These are phyloP conservation scores for Cicer judaicum DNA, from an alignment of 306 rosid species.

Conservation along the genomic window DNA sequence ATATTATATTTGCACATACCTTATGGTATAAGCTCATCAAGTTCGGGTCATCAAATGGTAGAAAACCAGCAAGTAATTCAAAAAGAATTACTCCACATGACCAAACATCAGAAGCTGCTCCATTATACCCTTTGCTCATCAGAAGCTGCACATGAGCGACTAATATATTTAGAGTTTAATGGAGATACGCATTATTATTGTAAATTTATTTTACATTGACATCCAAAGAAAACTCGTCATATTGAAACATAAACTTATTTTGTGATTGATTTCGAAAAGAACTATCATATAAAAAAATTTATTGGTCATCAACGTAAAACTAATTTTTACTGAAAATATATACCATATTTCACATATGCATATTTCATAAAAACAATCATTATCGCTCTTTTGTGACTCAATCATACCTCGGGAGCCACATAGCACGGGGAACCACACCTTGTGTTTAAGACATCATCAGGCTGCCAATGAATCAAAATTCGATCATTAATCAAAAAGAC, in stretches of 20 bases:
- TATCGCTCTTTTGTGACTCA: background rate
- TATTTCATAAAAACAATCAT: background rate
- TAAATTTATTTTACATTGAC: no score
- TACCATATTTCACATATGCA: background rate
- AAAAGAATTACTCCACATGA: conserved; percentile 87
- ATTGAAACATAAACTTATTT: no score
- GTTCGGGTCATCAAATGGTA: conserved; percentile 75
- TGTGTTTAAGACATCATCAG: conserved; percentile 61
- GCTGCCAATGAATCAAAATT: conserved; percentile 53
- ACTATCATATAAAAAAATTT: no score
- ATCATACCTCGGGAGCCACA: conserved; percentile 83
- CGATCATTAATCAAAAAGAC: conserved; percentile 8
- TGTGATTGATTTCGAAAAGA: no score
- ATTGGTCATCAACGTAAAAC: no score
- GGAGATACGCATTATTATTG: no score
- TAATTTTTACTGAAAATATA: no score
- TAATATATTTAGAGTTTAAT: no score
- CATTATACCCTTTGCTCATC: conserved; percentile 62
- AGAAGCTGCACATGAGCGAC: conserved; percentile 55
- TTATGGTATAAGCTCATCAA: conserved; percentile 65
- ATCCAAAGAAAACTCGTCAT: no score
- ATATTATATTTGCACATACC: conserved; percentile 49
- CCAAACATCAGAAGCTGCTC: conserved; percentile 90
- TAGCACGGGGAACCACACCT: conserved; percentile 87
- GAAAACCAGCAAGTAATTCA: conserved; percentile 73